Percentiles rank a stretch among this genome's conserved stretches.
phyloP scores from a whole-genome alignment of 2,329 filamentous ascomycete species.

The Davidsoniella australis region DNA sequence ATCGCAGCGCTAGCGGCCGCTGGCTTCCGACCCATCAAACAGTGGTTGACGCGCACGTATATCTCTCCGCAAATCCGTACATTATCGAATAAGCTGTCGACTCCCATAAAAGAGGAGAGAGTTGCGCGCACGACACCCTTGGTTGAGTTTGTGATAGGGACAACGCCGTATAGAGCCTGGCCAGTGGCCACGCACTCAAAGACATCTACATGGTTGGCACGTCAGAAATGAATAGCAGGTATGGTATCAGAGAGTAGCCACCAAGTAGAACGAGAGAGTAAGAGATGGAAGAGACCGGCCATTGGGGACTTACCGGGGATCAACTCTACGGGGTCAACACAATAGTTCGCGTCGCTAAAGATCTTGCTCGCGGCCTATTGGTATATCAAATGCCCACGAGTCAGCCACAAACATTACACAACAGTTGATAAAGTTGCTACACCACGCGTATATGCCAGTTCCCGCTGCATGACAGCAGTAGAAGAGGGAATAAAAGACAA shows the following conservation, averaged over 20 bases:
- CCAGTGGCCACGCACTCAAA: conserved; percentile 61
- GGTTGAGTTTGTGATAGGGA: conserved; percentile 91
- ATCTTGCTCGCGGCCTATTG: conserved; percentile 27
- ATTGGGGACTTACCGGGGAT: conserved; percentile 28
- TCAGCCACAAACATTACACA: conserved; percentile 10
- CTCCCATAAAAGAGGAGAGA: conserved; percentile 73
- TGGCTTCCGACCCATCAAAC: conserved; percentile 44
- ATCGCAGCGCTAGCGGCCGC: conserved; percentile 11
- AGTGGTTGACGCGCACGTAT: conserved; percentile 80
- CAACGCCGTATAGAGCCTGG: conserved; percentile 53
- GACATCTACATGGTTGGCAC: conserved; percentile 37
- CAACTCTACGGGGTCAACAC: conserved; percentile 32
- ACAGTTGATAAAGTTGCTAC: conserved; percentile 4
- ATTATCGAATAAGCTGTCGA: conserved; percentile 43
- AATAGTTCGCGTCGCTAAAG: conserved; percentile 31
- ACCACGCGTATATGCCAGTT: conserved; percentile 4
- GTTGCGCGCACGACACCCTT: conserved; percentile 87
- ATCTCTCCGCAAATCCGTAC: conserved; percentile 67
- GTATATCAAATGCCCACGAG: not conserved
- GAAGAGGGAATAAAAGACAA: too few species aligned
- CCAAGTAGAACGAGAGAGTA: too few species aligned
- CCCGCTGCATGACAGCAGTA: not conserved
- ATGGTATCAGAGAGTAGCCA: not conserved
- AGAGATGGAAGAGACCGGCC: not conserved
- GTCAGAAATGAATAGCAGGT: not conserved